phyloP scores from a whole-genome alignment of 2,329 filamentous ascomycete species.

The Berkeleyomyces basicola region DNA sequence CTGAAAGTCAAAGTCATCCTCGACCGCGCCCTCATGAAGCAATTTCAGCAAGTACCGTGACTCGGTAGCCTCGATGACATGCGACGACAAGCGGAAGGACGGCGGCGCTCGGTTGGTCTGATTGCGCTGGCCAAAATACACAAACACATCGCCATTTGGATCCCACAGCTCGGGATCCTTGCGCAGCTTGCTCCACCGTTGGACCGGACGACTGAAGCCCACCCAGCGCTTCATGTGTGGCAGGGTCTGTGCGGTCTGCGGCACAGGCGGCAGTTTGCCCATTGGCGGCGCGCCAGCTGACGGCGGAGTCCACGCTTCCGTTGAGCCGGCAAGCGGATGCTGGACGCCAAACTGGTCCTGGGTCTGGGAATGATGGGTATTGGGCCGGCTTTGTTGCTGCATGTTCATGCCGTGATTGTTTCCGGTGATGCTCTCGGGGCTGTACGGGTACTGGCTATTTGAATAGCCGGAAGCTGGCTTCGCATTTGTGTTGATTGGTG shows the following conservation, averaged over 20 bases:
- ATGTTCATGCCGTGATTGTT: neutral
- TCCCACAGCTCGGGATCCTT: conserved; percentile 47
- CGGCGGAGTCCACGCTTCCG: neutral
- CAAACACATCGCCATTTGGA: conserved; percentile 40
- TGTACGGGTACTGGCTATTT: conserved; percentile 11
- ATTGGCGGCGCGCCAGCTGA: conserved; percentile 24
- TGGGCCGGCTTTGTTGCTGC: neutral
- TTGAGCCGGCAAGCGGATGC: conserved; percentile 8
- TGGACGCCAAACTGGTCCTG: neutral
- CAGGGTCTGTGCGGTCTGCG: conserved; percentile 18
- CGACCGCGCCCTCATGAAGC: conserved; percentile 35
- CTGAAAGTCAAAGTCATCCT: conserved; percentile 29
- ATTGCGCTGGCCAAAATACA: conserved; percentile 34
- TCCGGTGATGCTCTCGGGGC: conserved; percentile 9
- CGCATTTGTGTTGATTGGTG: conserved; percentile 5
- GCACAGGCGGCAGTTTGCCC: conserved; percentile 27
- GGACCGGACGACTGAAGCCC: conserved; percentile 29
- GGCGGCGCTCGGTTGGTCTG: conserved; percentile 30
- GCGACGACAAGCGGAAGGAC: conserved; percentile 41
- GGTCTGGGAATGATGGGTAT: neutral
- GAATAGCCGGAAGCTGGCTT: conserved; percentile 8
- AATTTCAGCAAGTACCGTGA: conserved; percentile 36
- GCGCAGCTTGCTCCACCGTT: conserved; percentile 38
- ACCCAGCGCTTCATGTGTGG: conserved; percentile 37
- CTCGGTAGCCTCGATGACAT: conserved; percentile 40